Percentiles rank a stretch among this genome's conserved stretches.
These are phyloP conservation scores for Candida nitratophila DNA, from an alignment of 805 yeast species.

Conservation along the genomic window DNA sequence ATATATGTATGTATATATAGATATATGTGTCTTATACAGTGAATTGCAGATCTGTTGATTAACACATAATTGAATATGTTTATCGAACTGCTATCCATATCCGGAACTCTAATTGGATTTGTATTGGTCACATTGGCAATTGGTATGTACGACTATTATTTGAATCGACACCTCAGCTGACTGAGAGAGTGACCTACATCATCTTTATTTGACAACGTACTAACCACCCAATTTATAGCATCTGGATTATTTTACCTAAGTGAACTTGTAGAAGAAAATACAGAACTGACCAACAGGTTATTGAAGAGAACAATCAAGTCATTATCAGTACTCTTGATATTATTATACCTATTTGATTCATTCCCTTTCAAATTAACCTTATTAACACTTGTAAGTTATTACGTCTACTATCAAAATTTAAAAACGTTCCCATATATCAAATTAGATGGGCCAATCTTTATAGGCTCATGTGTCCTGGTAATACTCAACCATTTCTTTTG, in stretches of 20 bases:
- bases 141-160: constrained; percentile 13
- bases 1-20: too few species aligned
- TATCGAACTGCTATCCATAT: too few species aligned
- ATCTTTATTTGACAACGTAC: too few species aligned
- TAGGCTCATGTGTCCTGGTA: constrained; percentile 66
- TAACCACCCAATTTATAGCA: too few species aligned
- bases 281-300: constrained; percentile 73
- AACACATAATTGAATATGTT: too few species aligned
- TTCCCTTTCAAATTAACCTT: constrained; percentile 65
- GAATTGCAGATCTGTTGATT: too few species aligned
- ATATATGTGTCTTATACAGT: too few species aligned
- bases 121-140: constrained; percentile 47
- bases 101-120: constrained; percentile 57
- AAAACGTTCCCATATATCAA: constrained; percentile 78
- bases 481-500: constrained; percentile 78
- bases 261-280: constrained; percentile 89
- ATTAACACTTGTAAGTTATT: constrained; percentile 67
- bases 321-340: constrained; percentile 46
- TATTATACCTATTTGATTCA: constrained; percentile 66
- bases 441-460: constrained; percentile 62
- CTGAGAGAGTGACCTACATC: too few species aligned
- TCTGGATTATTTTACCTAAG: constrained; percentile 88
- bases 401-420: constrained; percentile 70
- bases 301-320: constrained; percentile 55
- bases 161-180: too few species aligned